Conservation (phyloP, 768 basidiomycete species). For the Termitomyces sp. region DNA sequence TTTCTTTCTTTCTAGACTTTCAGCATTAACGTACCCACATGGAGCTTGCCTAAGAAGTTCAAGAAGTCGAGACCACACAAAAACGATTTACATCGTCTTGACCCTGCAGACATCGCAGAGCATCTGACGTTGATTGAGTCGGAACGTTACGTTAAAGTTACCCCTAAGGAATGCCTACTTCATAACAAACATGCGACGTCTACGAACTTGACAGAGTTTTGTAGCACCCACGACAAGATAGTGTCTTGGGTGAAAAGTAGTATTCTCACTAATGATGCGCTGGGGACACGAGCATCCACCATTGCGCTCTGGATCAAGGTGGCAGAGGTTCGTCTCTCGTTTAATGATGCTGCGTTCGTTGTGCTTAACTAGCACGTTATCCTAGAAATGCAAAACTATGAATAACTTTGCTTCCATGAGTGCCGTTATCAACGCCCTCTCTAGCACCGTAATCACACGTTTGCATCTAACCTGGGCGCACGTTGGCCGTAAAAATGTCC, state of each 20-base stretch:
- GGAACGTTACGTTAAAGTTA: constrained; percentile 62
- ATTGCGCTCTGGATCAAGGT: constrained; percentile 76
- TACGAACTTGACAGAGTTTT: constrained; percentile 48
- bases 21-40: constrained; percentile 22
- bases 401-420: constrained; percentile 68
- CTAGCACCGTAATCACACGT: constrained; percentile 51
- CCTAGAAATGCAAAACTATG: constrained; percentile 57
- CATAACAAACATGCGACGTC: constrained; percentile 41
- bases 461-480: constrained; percentile 67
- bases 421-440: constrained; percentile 59
- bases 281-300: constrained; percentile 51
- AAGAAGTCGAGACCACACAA: constrained; percentile 47
- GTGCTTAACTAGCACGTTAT: neutral
- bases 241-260: constrained; percentile 64
- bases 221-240: constrained; percentile 56
- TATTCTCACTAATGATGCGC: constrained; percentile 45
- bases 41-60: constrained; percentile 26
- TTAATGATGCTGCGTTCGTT: neutral
- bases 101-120: constrained; percentile 68
- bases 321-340: constrained; percentile 48
- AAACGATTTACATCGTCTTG: constrained; percentile 60
- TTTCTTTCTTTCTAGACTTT: constrained; percentile 33
- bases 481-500: constrained; percentile 42
- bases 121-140: constrained; percentile 79
- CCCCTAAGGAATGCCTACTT: constrained; percentile 67